Conservation (phyloP, 2,329 filamentous ascomycete genomes). For the Fusarium sp. region DNA sequence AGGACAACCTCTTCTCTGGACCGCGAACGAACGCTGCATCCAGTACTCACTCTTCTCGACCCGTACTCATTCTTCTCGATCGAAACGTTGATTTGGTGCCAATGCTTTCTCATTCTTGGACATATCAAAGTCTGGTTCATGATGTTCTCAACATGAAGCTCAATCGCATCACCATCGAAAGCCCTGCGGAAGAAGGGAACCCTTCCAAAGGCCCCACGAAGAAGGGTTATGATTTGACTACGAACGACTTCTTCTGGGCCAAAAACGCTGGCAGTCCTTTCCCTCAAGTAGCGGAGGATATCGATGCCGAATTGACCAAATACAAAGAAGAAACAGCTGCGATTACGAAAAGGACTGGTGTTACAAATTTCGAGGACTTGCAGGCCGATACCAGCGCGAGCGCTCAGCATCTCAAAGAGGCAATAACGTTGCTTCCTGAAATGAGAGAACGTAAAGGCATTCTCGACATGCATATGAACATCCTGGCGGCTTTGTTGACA, state of each 20-base stretch:
- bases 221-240: constrained; percentile 88
- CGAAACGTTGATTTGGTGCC: constrained; percentile 95
- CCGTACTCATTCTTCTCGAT: constrained; percentile 92
- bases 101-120: constrained; percentile 95
- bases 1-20: constrained; percentile 92
- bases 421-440: constrained; percentile 92
- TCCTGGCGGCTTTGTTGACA: constrained; percentile 77
- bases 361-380: constrained; percentile 90
- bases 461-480: constrained; percentile 99
- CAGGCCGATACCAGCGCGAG: constrained; percentile 89
- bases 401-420: constrained; percentile 93
- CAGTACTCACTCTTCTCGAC: constrained; percentile 77
- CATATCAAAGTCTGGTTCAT: constrained; percentile 84
- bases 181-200: constrained; percentile 80
- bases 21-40: constrained; percentile 65
- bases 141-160: constrained; percentile 70
- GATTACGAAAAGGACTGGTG: constrained; percentile 94
- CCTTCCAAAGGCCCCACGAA: constrained; percentile 81
- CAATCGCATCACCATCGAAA: constrained; percentile 94
- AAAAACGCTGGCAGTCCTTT: constrained; percentile 92
- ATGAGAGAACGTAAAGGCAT: constrained; percentile 91
- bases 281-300: constrained; percentile 95
- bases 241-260: constrained; percentile 96
- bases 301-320: constrained; percentile 89
- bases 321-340: constrained; percentile 97